Base-by-base conservation (phyloP, 164 flowering plant genomes). In the Annona cherimola region DNA sequence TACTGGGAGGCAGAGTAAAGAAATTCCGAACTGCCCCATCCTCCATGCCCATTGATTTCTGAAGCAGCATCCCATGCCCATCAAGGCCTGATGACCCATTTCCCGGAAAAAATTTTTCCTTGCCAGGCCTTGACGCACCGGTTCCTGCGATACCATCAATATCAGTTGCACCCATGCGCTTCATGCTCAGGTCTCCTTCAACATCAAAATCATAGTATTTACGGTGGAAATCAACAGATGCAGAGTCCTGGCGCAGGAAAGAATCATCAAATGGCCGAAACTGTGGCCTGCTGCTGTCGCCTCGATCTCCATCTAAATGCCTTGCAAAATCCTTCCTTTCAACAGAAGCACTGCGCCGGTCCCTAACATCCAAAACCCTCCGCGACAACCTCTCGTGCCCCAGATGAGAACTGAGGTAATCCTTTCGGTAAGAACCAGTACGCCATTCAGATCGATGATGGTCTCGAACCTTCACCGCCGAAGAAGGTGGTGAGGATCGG, bases 241-340 rank as follows among this genome's bases (percentile, higher is more conserved):
- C 5, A 0, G 78, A 68, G 4, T 76, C 80, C 9, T 57, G 55
- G 0, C 12, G 57, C 1, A 63, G 12, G 69, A 76, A 65, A 3
- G 35, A 67, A 26, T 73, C 81, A 64, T 71, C 61, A 41, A 75
- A 77, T 44, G 26, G 73, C 42, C 6, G 69, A 42, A 26, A 26
- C 55, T 5, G 69, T 26, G 19, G 18, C 40, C 5, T 16, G 9
- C 57, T 50, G 57, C 7, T 46, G 3, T 41, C 65, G 5, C 68
- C 68, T 41, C 67, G 60, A 16, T 61, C 68, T 4, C 65, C 76
- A 69, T 72, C 69, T n/a, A 69, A 71, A 71, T 45, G 74, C 63
- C 80, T 70, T 43, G 54, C 7, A 44, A 70, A 75, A 12, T 73
- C 78, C 46, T 76, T 67, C 67, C 72, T 68, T 43, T 73, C 80